These are phyloP conservation scores for Magnaporthiopsis rhizophila DNA, from an alignment of 2,329 filamentous ascomycete species.

Conservation along the genomic window DNA sequence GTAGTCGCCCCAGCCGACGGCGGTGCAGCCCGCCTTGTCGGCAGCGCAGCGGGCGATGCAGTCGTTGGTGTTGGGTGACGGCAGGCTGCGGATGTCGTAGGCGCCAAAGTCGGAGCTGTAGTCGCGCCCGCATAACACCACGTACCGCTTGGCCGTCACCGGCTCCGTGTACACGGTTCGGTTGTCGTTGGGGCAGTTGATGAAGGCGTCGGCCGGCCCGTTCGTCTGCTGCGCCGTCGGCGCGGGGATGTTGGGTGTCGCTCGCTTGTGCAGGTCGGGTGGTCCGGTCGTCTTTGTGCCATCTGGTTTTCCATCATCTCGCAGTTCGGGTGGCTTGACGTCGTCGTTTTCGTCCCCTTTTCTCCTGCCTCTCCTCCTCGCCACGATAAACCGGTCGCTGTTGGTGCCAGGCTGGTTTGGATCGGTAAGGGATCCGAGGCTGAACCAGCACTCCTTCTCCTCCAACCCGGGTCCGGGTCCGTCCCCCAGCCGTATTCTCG, in stretches of 20 bases:
- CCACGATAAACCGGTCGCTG: not conserved
- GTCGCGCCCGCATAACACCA: conserved; percentile 27
- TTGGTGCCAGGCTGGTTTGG: not conserved
- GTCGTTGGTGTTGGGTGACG: conserved; percentile 19
- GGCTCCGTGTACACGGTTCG: conserved; percentile 22
- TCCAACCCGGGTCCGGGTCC: not conserved
- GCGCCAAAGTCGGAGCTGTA: conserved; percentile 23
- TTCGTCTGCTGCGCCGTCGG: conserved; percentile 3
- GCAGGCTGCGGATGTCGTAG: conserved; percentile 19
- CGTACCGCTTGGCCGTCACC: conserved; percentile 15
- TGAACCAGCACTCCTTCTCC: not conserved
- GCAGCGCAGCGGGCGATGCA: conserved; percentile 25
- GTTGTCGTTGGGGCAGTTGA: conserved; percentile 26
- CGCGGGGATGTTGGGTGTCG: not conserved
- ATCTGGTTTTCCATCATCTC: not conserved
- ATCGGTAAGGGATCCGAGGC: not conserved
- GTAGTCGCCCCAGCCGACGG: conserved; percentile 27
- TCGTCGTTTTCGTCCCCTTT: not conserved
- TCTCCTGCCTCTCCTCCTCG: not conserved
- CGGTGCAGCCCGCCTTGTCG: conserved; percentile 20
- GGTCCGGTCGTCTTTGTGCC: not conserved
- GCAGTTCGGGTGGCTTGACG: not conserved
- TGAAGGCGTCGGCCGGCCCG: conserved; percentile 3
- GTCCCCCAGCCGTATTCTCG: not conserved
- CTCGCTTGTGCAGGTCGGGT: not conserved